Evolutionary conservation across 2,329 filamentous ascomycete species (phyloP), one percentile per base, ranked within the genome.

Genomic region (Penicillium freii): DNA sequence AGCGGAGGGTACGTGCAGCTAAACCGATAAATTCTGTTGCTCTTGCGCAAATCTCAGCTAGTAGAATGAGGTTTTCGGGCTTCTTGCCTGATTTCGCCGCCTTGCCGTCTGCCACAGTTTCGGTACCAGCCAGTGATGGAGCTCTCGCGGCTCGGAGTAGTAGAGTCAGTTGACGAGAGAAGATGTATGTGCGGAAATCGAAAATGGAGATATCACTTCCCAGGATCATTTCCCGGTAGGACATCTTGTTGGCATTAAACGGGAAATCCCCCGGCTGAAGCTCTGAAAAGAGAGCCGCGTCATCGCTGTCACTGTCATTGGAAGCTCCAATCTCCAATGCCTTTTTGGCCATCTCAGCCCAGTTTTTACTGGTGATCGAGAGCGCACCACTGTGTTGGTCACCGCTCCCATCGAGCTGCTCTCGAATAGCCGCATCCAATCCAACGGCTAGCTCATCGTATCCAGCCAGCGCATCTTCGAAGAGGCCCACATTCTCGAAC

Each of bases 171-270:
- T 99, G 93, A 25, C 94, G 85, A 3, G 91, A 87, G 73, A 97
- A 99, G 13, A 99, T 87, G 72, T 99, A 99, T 65, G 89, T 91
- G 49, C 91, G 84, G 72, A 99, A 97, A 73, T 99, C 94, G 70
- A 97, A 97, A 3, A 96, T 82, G 0, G 94, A 99, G 36, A 99
- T 95, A 63, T 96, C 90, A 77, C 95, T 99, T 15, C 90, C 88
- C 39, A 99, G 80, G 48, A 99, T 99, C 67, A 96, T 85, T 56
- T 95, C 91, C 51, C 93, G 86, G 71, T 97, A 99, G 1, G 90
- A 84, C 72, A 96, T 96, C 66, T 78, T 81, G 61, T 85, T 86
- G 1, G 82, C 81, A 10, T 76, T 71, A n/a, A 80, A 71, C 19
- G 77, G 77, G 49, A 73, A 78, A 27, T 72, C 66, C 8, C 68